phyloP scores from a whole-genome alignment of 768 basidiomycete species.

The Boletellus ananas region DNA sequence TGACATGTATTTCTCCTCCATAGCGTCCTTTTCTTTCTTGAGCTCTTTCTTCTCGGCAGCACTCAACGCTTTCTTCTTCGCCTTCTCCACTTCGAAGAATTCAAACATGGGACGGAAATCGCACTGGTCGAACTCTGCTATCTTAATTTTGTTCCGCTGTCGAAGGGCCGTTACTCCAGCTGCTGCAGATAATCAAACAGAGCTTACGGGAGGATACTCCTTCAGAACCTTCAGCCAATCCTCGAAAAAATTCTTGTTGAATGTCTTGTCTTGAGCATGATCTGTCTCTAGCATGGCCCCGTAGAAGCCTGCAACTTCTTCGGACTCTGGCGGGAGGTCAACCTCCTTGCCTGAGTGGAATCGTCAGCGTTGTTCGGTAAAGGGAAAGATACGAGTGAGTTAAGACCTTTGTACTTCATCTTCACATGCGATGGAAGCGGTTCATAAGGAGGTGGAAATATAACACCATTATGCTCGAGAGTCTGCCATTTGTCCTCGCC shows the following conservation, averaged over 20 bases:
- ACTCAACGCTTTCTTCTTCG: constrained; percentile 85
- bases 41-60: constrained; percentile 85
- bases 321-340: constrained; percentile 77
- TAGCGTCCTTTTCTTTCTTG: constrained; percentile 79
- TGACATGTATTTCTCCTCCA: constrained; percentile 79
- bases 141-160: constrained; percentile 69
- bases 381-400: constrained; percentile 10
- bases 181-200: constrained; percentile 3
- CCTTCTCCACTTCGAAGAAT: constrained; percentile 88
- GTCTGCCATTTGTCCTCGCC: constrained; percentile 88
- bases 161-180: constrained; percentile 6
- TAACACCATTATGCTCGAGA: constrained; percentile 90
- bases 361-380: constrained; percentile 14
- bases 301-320: constrained; percentile 97
- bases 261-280: constrained; percentile 82
- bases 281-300: constrained; percentile 89
- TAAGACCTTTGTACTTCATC: constrained; percentile 91
- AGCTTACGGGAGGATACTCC: constrained; percentile 77
- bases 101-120: constrained; percentile 96
- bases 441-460: constrained; percentile 95
- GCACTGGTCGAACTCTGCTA: constrained; percentile 73
- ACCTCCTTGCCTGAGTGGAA: constrained; percentile 62
- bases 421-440: constrained; percentile 77
- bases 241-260: constrained; percentile 94
- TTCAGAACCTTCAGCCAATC: constrained; percentile 81